phyloP scores from a whole-genome alignment of 2,329 filamentous ascomycete genomes.

The Fonsecaea multimorphosa region DNA sequence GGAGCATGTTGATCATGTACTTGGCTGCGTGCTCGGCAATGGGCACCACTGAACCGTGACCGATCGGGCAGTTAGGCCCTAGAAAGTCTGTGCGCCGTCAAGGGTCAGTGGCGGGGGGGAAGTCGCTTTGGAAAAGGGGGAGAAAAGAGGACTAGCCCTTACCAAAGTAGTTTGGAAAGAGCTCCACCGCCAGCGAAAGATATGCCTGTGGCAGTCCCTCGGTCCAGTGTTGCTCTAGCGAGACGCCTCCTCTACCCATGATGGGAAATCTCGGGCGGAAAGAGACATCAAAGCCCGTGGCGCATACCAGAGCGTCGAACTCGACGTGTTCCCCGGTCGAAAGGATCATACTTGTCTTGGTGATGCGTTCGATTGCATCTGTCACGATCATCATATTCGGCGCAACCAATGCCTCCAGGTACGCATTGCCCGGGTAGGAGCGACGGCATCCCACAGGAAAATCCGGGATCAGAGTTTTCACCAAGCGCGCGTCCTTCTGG shows the following conservation, averaged over 20 bases:
- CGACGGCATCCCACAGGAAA: conserved; percentile 42
- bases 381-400: conserved; percentile 58
- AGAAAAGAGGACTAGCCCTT: neutral
- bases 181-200: neutral
- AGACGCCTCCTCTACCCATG: neutral
- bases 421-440: conserved; percentile 59
- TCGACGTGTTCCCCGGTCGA: conserved; percentile 32
- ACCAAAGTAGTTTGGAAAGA: conserved; percentile 2
- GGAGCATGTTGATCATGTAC: conserved; percentile 48
- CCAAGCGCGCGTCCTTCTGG: neutral
- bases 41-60: conserved; percentile 53
- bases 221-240: too few species aligned
- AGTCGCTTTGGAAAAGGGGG: conserved; percentile 8
- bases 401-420: conserved; percentile 54
- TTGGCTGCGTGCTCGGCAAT: conserved; percentile 48
- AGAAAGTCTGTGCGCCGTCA: conserved; percentile 40
- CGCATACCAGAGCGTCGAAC: conserved; percentile 35
- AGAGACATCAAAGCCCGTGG: conserved; percentile 15
- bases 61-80: conserved; percentile 47
- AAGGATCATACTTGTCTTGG: conserved; percentile 47
- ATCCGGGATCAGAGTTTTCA: neutral
- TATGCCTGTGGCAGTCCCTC: neutral
- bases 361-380: conserved; percentile 52
- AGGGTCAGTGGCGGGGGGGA: too few species aligned
- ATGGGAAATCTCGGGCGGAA: conserved; percentile 6